Evolutionary conservation across 768 basidiomycete species (phyloP), one percentile per base, ranked within the genome.

Genomic region (Tremella fuciformis): DNA sequence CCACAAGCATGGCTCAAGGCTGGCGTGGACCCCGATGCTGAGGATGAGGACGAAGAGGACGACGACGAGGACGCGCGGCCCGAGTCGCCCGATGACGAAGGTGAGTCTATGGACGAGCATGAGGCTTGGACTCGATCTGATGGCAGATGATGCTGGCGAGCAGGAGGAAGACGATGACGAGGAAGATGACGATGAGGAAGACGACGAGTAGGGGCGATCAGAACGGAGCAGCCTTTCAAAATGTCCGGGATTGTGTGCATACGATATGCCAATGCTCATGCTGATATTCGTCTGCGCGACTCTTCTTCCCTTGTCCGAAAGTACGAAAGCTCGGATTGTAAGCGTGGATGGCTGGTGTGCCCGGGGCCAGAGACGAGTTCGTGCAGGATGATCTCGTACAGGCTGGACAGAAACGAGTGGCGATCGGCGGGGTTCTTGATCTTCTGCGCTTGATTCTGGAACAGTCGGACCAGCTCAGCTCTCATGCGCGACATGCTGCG

Each of bases 291-390:
- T 37, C 81, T 69, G 29, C 82, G 74, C 18, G 88, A 84, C 65
- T 89, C 86, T 70, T 92, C 91, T 68, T 91, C 89, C 56, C 87
- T 81, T 64, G 89, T 85, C 2, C 87, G 83, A 88, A 91, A 96
- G 75, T 86, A 91, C 3, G 84, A 84, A 40, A 91, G 83, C 70
- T 97, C 93, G 58, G 84, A 83, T 71, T 94, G 92, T 0, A 87
- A 82, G 73, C 90, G 90, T 1, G 88, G 84, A 74, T 96, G 92
- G 6, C 85, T 86, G 1, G 84, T 85, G 44, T 85, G 80, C 44
- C 84, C 85, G 1, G 85, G 66, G 53, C 78, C 73, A 16, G 66
- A 65, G 19, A 67, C 62, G 41, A 96, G 74, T 13, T 84, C 85
- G 66, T 87, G 86, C 39, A 97, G 79, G 16, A 97, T 76, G 2